phyloP scores from a whole-genome alignment of 2,329 filamentous ascomycete species.

The Aspergillus cejpii region DNA sequence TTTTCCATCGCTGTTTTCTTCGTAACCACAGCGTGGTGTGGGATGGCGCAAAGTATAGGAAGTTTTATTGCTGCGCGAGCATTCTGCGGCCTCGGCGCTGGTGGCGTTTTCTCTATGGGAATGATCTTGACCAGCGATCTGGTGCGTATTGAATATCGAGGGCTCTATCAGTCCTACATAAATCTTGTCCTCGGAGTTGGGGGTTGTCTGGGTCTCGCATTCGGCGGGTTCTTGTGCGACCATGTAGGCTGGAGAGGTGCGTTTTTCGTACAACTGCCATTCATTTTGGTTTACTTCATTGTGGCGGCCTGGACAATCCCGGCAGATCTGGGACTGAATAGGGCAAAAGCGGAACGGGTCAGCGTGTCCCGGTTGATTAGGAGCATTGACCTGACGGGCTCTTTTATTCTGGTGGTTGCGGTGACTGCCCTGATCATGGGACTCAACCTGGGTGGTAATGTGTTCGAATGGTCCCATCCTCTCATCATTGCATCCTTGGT shows the following conservation, averaged over 20 bases:
- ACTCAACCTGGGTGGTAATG: conserved; percentile 49
- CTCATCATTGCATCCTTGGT: conserved; percentile 45
- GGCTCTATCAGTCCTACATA: conserved; percentile 40
- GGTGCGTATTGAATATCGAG: conserved; percentile 61
- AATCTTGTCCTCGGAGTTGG: conserved; percentile 36
- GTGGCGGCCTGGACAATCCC: conserved; percentile 43
- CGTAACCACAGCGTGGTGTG: conserved; percentile 63
- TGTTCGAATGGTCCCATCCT: conserved; percentile 47
- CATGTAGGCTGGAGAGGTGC: conserved; percentile 38
- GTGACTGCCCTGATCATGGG: conserved; percentile 47
- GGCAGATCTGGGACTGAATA: conserved; percentile 41
- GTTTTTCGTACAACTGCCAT: conserved; percentile 47
- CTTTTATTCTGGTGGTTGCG: conserved; percentile 41
- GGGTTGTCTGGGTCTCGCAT: conserved; percentile 35
- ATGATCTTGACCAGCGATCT: conserved; percentile 56
- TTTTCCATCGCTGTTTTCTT: conserved; percentile 57
- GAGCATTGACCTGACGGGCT: conserved; percentile 47
- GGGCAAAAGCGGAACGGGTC: conserved; percentile 37
- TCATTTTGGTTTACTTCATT: conserved; percentile 42
- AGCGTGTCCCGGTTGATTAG: conserved; percentile 41
- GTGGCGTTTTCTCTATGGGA: conserved; percentile 64
- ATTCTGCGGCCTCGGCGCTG: conserved; percentile 65
- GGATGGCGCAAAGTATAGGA: conserved; percentile 59
- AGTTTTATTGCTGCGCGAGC: conserved; percentile 66
- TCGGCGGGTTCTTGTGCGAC: conserved; percentile 38